Conservation (phyloP, 805 yeast genomes). For the Pichia gijzeniarum region DNA sequence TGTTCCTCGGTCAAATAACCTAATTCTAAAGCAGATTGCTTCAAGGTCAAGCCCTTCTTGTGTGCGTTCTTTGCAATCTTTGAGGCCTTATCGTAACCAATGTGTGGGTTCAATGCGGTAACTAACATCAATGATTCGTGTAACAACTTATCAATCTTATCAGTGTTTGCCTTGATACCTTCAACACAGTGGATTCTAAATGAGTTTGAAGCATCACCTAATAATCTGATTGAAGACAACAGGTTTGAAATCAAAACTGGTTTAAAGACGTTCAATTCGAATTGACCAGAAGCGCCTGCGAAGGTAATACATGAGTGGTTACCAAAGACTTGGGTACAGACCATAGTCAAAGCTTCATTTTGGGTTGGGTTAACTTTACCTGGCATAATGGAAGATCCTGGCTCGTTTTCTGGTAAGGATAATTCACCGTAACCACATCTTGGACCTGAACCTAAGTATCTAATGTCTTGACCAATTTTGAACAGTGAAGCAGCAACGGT, state of each 20-base stretch:
- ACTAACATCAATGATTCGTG: slow-evolving; percentile 97
- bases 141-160: slow-evolving; percentile 79
- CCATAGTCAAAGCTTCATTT: slow-evolving; percentile 98
- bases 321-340: slow-evolving; percentile 95
- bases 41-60: slow-evolving; percentile 93
- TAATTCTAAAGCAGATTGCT: slow-evolving; percentile 89
- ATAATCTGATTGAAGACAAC: slow-evolving; percentile 76
- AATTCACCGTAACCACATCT: slow-evolving; percentile 99
- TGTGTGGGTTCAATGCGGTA: slow-evolving; percentile 97
- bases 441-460: slow-evolving; percentile 98
- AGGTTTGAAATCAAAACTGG: slow-evolving; percentile 92
- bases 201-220: slow-evolving; percentile 84
- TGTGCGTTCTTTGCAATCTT: slow-evolving; percentile 98
- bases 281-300: slow-evolving; percentile 98
- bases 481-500: slow-evolving; percentile 87
- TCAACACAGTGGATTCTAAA: slow-evolving; percentile 94
- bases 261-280: slow-evolving; percentile 96
- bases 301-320: slow-evolving; percentile 92
- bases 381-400: slow-evolving; percentile 99
- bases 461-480: slow-evolving; percentile 96
- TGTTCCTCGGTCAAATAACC: slow-evolving; percentile 78
- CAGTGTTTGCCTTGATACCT: slow-evolving; percentile 84
- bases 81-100: slow-evolving; percentile 96
- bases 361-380: slow-evolving; percentile 99
- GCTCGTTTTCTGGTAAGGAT: slow-evolving; percentile 94